Evolutionary conservation across 768 basidiomycete species (phyloP).

Genomic region (Xerocomus spinulosus): DNA sequence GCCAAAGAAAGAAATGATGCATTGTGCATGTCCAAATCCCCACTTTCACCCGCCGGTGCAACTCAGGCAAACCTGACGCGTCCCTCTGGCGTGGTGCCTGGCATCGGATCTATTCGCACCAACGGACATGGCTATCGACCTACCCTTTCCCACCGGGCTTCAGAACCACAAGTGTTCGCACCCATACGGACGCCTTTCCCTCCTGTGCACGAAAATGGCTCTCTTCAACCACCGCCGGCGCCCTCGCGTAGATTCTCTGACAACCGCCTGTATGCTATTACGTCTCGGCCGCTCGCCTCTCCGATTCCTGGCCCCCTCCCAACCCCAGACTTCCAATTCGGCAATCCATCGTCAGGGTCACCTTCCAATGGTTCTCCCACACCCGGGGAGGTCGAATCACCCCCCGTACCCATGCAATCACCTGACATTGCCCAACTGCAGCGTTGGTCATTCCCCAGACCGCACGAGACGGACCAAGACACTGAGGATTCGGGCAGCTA

Average conservation of each 20-base stretch:
- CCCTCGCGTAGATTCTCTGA: conserved; percentile 36
- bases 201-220: conserved; percentile 22
- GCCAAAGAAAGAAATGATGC: conserved; percentile 35
- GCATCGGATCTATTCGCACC: conserved; percentile 41
- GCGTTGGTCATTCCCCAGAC: conserved; percentile 41
- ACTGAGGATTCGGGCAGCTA: conserved; percentile 50
- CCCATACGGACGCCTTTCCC: conserved; percentile 39
- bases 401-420: conserved; percentile 30
- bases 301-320: conserved; percentile 54
- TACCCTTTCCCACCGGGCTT: conserved; percentile 26
- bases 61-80: conserved; percentile 34
- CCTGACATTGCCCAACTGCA: conserved; percentile 41
- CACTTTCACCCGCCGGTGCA: conserved; percentile 29
- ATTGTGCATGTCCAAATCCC: conserved; percentile 30
- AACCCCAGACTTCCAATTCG: conserved; percentile 59
- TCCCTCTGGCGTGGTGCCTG: conserved; percentile 24
- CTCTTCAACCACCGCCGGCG: conserved; percentile 8
- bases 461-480: conserved; percentile 42
- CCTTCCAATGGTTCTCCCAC: conserved; percentile 46
- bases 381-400: conserved; percentile 41
- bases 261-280: conserved; percentile 44
- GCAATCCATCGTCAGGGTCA: conserved; percentile 46
- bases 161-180: conserved; percentile 31
- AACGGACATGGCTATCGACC: conserved; percentile 42
- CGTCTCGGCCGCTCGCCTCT: conserved; percentile 45